A percentile compares a stretch with the other conserved stretches of the same genome.
These are phyloP conservation scores for Fusarium incarnatum DNA, from an alignment of 2,329 filamentous ascomycete species.

Conservation along the genomic window DNA sequence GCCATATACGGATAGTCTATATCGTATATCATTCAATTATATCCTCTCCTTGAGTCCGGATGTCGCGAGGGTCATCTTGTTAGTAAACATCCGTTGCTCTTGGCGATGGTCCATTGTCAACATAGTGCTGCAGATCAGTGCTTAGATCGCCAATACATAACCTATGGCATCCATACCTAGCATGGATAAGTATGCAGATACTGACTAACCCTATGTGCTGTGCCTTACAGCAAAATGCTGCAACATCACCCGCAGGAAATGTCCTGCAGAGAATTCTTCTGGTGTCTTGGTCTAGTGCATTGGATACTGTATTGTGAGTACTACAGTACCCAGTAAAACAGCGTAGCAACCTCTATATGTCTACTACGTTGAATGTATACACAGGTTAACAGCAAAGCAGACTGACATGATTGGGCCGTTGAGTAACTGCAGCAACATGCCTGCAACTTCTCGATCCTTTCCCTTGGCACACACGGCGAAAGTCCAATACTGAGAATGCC, in stretches of 20 bases:
- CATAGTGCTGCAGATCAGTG: conserved; percentile 28
- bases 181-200: background rate
- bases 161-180: background rate
- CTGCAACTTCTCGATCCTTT: conserved; percentile 4
- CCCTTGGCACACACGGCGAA: conserved; percentile 2
- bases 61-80: background rate
- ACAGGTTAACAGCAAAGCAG: conserved; percentile 10
- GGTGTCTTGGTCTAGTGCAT: background rate
- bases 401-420: background rate
- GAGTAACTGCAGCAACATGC: conserved; percentile 15
- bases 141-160: conserved; percentile 22
- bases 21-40: conserved; percentile 9
- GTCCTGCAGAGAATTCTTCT: conserved; percentile 8
- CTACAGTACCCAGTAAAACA: conserved; percentile 1
- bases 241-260: conserved; percentile 28
- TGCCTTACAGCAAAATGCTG: conserved; percentile 3
- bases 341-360: conserved; percentile 1
- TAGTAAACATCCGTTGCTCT: conserved; percentile 20
- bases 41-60: background rate
- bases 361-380: background rate
- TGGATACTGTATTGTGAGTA: background rate
- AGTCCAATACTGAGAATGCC: background rate
- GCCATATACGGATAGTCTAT: background rate
- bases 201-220: background rate
- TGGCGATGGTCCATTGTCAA: conserved; percentile 25